Percentiles rank a stretch among this genome's conserved stretches.
Conservation (phyloP, 176 grass and related monocot species). For the Eleusine coracana region DNA sequence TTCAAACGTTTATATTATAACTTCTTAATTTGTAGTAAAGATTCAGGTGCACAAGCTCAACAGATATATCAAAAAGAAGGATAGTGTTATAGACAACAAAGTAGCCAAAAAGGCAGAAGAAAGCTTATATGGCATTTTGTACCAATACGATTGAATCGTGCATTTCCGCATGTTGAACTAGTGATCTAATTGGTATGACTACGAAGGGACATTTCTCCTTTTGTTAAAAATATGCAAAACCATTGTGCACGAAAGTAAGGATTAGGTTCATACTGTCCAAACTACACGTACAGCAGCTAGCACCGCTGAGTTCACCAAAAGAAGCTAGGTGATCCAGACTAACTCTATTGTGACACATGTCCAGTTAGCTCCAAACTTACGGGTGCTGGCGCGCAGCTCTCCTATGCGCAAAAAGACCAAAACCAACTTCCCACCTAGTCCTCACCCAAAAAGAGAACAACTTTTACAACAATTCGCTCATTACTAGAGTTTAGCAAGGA, state of each 20-base stretch:
- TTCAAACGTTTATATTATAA: background rate
- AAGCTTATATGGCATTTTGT: conserved; percentile 18
- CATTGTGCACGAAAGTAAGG: background rate
- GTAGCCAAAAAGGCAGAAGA: background rate
- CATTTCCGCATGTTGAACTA: background rate
- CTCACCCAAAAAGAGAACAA: conserved; percentile 9
- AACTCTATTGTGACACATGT: conserved; percentile 21
- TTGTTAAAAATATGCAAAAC: conserved; percentile 23
- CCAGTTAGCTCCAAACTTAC: conserved; percentile 10
- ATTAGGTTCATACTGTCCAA: conserved; percentile 7
- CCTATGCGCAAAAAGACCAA: conserved; percentile 22
- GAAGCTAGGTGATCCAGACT: background rate
- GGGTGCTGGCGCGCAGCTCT: background rate
- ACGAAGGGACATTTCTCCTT: background rate
- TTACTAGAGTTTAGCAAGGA: conserved; percentile 6
- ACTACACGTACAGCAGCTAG: background rate
- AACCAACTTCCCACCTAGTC: background rate
- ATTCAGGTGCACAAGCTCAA: background rate
- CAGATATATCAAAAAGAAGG: conserved; percentile 8
- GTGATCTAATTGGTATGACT: background rate
- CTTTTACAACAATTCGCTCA: background rate
- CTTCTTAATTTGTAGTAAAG: background rate
- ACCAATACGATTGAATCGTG: background rate
- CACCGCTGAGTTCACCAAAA: conserved; percentile 14
- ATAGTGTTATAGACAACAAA: background rate